Percentiles rank a stretch among this genome's conserved stretches.
Evolutionary conservation across 2,329 filamentous ascomycete genomes (phyloP).

Genomic region (Ceratocystis variospora): DNA sequence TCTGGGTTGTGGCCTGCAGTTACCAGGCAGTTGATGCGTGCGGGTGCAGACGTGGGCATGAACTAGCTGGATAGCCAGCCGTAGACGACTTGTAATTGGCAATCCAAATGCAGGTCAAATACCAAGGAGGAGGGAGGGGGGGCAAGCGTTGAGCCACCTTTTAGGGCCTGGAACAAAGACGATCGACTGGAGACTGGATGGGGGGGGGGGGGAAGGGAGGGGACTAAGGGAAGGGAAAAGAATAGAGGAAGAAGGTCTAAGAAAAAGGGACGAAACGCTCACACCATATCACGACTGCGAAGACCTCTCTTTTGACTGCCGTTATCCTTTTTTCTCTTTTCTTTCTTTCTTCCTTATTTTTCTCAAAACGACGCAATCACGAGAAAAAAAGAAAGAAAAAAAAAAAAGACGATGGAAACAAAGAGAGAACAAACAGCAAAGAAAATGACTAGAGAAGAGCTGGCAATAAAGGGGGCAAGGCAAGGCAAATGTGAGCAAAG

Average conservation of each 20-base stretch:
- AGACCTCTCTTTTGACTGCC: too few relatives aligned
- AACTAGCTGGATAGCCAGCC: not conserved
- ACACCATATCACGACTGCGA: not conserved
- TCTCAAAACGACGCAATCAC: too few relatives aligned
- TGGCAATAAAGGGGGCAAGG: not conserved
- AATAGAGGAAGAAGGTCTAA: not conserved
- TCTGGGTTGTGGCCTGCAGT: not conserved
- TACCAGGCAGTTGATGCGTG: not conserved
- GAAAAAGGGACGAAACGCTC: not conserved
- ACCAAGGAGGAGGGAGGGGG: not conserved
- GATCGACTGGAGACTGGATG: not conserved
- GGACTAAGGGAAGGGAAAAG: not conserved
- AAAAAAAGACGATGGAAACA: not conserved
- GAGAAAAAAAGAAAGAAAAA: not conserved
- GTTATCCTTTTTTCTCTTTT: not conserved
- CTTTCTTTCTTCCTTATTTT: too few relatives aligned
- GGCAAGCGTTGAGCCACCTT: not conserved
- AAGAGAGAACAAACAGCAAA: too few relatives aligned
- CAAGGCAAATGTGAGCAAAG: not conserved
- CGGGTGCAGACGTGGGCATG: not conserved
- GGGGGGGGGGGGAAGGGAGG: not conserved
- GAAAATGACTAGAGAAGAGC: too few relatives aligned
- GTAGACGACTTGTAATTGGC: not conserved
- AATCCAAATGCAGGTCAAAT: conserved; percentile 1
- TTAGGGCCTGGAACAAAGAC: conserved; percentile 3